Base-by-base conservation (phyloP, 441 rosid genomes). In the Croton laevigatus region DNA sequence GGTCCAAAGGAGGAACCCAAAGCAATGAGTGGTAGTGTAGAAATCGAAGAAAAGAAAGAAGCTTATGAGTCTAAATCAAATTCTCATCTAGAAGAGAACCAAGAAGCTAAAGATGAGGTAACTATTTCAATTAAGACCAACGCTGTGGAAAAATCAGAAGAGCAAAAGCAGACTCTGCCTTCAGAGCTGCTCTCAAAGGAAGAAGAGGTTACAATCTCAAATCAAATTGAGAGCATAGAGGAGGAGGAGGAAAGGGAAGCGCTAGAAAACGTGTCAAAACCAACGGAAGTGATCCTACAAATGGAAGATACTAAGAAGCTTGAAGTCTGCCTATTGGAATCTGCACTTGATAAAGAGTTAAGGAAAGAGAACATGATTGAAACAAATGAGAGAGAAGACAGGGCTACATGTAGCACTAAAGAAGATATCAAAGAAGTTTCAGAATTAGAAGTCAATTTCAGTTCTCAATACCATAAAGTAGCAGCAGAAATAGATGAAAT, bases 71-170 rank as follows among this genome's bases (percentile, higher is more conserved):
- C 19, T 76, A 49, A 65, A 60, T 57, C 48, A 27, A 69, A 64
- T 32, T 75, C 66, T 66, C 36, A 20, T n/a, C 58, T 52, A 59
- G 68, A 70, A 22, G 73, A 44, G 10, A 19, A 34, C 3, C 70
- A 64, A 73, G 71, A 13, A 55, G 59, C 17, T 12, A 67, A 59
- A 53, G 77, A 69, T 14, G 71, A 66, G 54, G 61, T 49, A 57
- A 77, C 54, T 73, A 70, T 68, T 19, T 66, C 14, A 55, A 58
- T 19, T 44, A 73, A 81, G 66, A 70, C 38, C 71, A 76, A 70
- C 54, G 61, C 65, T 45, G 75, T 65, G 55, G 77, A 77, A 69
- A 76, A 71, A 65, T 46, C 75, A 58, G 72, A 76, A 68, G 73
- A 40, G 66, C 73, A 69, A 11, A 57, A 65, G 42, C 58, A 65